Percentiles rank a stretch among this genome's conserved stretches.
phyloP scores from a whole-genome alignment of 306 rosid species.

The Vicia faba region DNA sequence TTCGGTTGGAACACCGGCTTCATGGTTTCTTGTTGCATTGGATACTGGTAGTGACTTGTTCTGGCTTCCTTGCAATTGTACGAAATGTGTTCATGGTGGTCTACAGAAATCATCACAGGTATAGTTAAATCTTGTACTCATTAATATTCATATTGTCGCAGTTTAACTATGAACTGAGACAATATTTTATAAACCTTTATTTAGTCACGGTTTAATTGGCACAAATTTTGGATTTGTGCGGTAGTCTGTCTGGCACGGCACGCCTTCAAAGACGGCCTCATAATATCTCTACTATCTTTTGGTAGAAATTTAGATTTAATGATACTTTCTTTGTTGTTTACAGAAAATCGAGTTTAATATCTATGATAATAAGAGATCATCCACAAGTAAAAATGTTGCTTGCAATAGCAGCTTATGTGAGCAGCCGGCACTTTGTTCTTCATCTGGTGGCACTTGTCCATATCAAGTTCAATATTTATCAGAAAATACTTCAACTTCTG shows the following conservation, averaged over 20 bases:
- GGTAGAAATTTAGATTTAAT: constrained; percentile 13
- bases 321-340: constrained; percentile 32
- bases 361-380: constrained; percentile 63
- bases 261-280: too few species aligned
- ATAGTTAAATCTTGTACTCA: too few species aligned
- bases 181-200: too few species aligned
- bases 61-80: constrained; percentile 95
- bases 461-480: constrained; percentile 64
- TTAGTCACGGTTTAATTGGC: too few species aligned
- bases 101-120: constrained; percentile 42
- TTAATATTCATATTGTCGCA: too few species aligned
- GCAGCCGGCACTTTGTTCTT: constrained; percentile 50
- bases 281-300: neutral
- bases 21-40: constrained; percentile 80
- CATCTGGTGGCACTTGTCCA: constrained; percentile 52
- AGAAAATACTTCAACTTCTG: constrained; percentile 64
- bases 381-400: constrained; percentile 60
- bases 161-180: too few species aligned
- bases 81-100: constrained; percentile 47
- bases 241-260: too few species aligned
- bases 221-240: too few species aligned
- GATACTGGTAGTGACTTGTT: constrained; percentile 95
- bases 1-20: constrained; percentile 80
- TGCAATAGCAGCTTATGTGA: constrained; percentile 73
- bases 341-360: constrained; percentile 54